Percentiles rank a stretch among this genome's conserved stretches.
Conservation (phyloP, 2,329 filamentous ascomycete genomes). For the Phialophora expanda region DNA sequence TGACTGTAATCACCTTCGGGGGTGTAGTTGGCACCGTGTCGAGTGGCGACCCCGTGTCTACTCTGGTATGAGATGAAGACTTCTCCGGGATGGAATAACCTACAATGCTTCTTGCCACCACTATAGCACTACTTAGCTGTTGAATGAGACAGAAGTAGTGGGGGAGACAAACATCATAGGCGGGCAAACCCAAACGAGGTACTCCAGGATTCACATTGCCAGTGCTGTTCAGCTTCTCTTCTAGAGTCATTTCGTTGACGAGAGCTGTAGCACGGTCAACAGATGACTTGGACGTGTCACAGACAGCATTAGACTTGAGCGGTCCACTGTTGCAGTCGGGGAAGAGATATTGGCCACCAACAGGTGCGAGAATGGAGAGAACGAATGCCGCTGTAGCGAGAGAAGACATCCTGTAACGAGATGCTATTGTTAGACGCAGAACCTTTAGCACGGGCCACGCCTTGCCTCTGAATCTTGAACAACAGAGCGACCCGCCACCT, state of each 20-base stretch:
- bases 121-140: slow-evolving; percentile 1
- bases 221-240: slow-evolving; percentile 62
- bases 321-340: slow-evolving; percentile 60
- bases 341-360: slow-evolving; percentile 6
- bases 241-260: slow-evolving; percentile 56
- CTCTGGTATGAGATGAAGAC: not conserved
- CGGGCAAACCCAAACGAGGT: slow-evolving; percentile 60
- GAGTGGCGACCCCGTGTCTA: slow-evolving; percentile 61
- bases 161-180: slow-evolving; percentile 53
- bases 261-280: slow-evolving; percentile 54
- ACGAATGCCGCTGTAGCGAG: slow-evolving; percentile 1
- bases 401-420: slow-evolving; percentile 2
- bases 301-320: slow-evolving; percentile 56
- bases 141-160: not conserved
- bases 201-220: slow-evolving; percentile 57
- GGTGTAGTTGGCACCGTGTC: slow-evolving; percentile 62
- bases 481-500: not conserved
- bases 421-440: not conserved
- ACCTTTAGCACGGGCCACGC: not conserved
- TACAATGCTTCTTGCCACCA: slow-evolving; percentile 8
- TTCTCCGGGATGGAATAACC: not conserved
- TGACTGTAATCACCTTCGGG: slow-evolving; percentile 59
- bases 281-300: slow-evolving; percentile 51
- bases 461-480: not conserved
- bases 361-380: slow-evolving; percentile 3